Conservation (phyloP, 306 rosid genomes). For the Senna tora region DNA sequence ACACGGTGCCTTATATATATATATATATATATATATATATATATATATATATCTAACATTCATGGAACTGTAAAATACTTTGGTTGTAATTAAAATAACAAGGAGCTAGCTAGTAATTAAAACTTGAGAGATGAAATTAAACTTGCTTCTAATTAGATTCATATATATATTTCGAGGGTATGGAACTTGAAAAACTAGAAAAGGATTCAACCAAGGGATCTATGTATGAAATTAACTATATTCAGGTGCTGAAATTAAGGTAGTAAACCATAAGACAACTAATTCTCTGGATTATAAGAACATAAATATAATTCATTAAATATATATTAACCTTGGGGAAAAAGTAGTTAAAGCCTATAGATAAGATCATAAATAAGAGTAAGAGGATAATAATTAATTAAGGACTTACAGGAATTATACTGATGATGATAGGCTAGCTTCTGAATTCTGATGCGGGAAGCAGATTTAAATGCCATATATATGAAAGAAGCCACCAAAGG, state of each 20-base stretch:
- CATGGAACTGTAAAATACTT: conserved; percentile 16
- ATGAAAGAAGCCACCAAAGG: conserved; percentile 52
- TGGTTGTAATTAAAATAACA: not conserved
- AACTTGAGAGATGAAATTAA: no score
- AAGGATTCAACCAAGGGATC: not conserved
- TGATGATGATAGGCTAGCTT: no score
- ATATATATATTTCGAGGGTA: no score
- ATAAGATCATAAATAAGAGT: no score
- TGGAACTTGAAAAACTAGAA: no score
- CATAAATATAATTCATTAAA: no score
- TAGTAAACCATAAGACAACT: not conserved
- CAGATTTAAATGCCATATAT: not conserved
- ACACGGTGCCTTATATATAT: not conserved
- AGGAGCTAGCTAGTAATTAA: not conserved
- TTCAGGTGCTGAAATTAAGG: conserved; percentile 15
- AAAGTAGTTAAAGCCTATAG: no score
- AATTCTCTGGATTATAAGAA: not conserved
- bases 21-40: not conserved
- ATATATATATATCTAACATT: conserved; percentile 16
- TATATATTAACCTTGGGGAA: no score
- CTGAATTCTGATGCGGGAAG: not conserved
- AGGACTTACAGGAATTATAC: not conserved
- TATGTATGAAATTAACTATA: conserved; percentile 1
- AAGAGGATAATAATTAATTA: no score
- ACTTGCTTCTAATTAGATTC: no score